Base-by-base conservation (phyloP, 345 rosid genomes). In the Gossypium thurberi region DNA sequence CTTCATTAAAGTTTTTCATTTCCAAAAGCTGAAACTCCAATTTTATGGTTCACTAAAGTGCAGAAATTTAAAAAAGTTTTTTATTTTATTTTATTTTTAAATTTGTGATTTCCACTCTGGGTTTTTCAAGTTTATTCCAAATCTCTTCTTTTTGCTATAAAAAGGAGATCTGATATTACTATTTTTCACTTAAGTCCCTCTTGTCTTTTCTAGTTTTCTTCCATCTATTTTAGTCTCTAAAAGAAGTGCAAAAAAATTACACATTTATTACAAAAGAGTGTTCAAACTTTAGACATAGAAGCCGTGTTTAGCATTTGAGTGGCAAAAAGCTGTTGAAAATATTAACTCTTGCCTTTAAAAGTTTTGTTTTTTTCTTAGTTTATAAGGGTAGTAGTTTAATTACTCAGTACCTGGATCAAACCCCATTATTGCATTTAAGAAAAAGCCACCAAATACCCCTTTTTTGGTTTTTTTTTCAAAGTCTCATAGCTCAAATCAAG, bases 111-210 rank as follows among this genome's bases (percentile, higher is more conserved):
- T 53, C 18, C 26, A 68, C 15, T 28, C 17, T 50, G 71, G 71
- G 59, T 57, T 57, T 28, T 23, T 18, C 6, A 23, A 10, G 33
- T 11, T 21, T 23, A 12, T 57, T 57, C 15, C 10, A 12, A 57
- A 57, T 11, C 62, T 23, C 15, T 69, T 25, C 0, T 14, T 55
- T 65, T 64, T 42, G 44, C 52, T 20, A 6, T 15, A 65, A 33
- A 44, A 43, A 64, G 21, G 67, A 72, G 44, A 72, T 72, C 75
- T 59, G 57, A 57, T 57, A 10, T 23, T 3, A 48, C 42, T 23
- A 17, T 59, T 1, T 72, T 72, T 47, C 51, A 47, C 26, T 55
- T 55, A 13, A 9, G 20, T 47, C 48, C 26, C 44, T 50, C 23
- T 33, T 47, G 58, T 25, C 52, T 40, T 55, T 55, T 37, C 50